These are phyloP conservation scores for Trichoderma erinaceum DNA, from an alignment of 495 filamentous ascomycete species.

Conservation along the genomic window DNA sequence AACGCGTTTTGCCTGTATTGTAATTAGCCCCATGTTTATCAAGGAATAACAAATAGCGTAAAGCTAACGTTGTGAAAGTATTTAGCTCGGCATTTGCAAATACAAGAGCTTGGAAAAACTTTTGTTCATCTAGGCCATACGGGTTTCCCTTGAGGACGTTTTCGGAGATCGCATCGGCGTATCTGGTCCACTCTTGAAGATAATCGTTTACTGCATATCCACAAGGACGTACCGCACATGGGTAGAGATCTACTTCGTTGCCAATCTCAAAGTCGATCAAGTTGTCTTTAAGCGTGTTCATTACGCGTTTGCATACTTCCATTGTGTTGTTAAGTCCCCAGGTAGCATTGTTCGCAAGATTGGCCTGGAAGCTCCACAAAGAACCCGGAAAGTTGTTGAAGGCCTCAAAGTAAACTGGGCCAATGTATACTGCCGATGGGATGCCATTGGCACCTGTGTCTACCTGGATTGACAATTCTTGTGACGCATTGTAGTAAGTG, in stretches of 20 bases:
- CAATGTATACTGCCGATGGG: neutral
- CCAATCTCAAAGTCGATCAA: neutral
- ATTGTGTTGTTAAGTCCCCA: constrained; percentile 3
- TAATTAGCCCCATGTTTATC: neutral
- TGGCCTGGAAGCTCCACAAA: constrained; percentile 7
- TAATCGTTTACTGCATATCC: neutral
- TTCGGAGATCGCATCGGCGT: neutral
- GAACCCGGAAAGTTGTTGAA: constrained; percentile 3
- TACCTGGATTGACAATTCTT: neutral
- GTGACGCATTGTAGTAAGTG: neutral
- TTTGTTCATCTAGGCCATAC: constrained; percentile 1
- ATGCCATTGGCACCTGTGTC: neutral
- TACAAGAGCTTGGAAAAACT: constrained; percentile 1
- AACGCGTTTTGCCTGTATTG: neutral
- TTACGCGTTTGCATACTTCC: neutral
- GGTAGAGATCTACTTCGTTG: constrained; percentile 2
- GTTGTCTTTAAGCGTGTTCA: neutral
- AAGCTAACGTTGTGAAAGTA: neutral
- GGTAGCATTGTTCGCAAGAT: neutral
- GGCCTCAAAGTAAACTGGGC: neutral
- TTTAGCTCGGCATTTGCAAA: neutral
- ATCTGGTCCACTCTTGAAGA: neutral
- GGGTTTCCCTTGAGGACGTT: neutral
- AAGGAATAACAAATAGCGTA: neutral
- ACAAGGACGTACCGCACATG: neutral